Base-by-base conservation (phyloP, 1,284 basidiomycete genomes). In the Rhodotorula sp. region DNA sequence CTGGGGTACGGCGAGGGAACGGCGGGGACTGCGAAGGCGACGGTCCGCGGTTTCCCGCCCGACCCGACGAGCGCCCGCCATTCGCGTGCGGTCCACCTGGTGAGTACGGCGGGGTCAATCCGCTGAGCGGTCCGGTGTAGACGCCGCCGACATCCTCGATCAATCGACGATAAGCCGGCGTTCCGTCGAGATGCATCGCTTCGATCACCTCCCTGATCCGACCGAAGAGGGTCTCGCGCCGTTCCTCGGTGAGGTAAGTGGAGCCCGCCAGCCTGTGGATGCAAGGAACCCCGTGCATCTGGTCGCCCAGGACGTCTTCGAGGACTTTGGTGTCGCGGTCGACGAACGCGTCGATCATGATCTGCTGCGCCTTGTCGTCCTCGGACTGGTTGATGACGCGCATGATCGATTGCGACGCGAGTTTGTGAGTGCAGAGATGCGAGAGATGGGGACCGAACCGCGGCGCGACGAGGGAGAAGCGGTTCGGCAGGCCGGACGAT, bases 381-480 rank as follows among this genome's bases (percentile, higher is more conserved):
- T 76, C 66, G 19, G 71, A 74, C 69, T 83, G 83, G 48, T 77
- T 80, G 62, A 83, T 69, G 64, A 83, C 73, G 77, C 95, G 87
- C 74, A 98, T 85, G 50, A 99, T 92, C 0, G 95, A 97, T 75
- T 94, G 85, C 2, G 93, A 95, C 0, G 97, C 95, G 71, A 99
- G 83, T 83, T 99, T 99, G 85, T 99, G 97, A 1, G 95, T 97
- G 84, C 95, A 97, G 68, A 99, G 85, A 80, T 97, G 94, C 3
- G 92, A 92, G 50, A 99, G 86, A 80, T 99, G 95, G 54, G 97
- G 93, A 0, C 92, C 92, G 80, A 99, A 95, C 56, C 95, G 90
- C 61, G 93, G 93, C 1, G 95, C 93, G 56, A 99, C 85, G 62
- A 99, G 84, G 65, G 90, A 88, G 83, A 95, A 98, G 56, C 97